Percentiles rank a stretch among this genome's conserved stretches.
These are phyloP conservation scores for Mortierella sp. DNA, from an alignment of 371 early-diverging fungal species.

Conservation along the genomic window DNA sequence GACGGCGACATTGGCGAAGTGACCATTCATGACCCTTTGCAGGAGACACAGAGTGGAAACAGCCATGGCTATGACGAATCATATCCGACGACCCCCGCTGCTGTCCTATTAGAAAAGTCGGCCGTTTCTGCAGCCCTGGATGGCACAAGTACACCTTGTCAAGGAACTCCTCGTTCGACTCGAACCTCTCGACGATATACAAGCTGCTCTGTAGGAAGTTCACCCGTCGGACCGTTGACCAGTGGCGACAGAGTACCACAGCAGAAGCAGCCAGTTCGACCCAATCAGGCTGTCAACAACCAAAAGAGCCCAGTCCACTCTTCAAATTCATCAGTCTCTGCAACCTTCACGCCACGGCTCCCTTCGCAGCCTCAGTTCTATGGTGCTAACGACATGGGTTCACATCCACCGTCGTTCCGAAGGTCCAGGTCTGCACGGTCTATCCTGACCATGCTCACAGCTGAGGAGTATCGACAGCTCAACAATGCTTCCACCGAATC, in stretches of 20 bases:
- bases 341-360: conserved; percentile 39
- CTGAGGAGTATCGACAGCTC: conserved; percentile 19
- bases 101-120: too few species aligned
- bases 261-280: conserved; percentile 9
- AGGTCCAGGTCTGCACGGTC: conserved; percentile 3
- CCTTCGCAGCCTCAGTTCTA: conserved; percentile 35
- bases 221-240: neutral
- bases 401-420: neutral
- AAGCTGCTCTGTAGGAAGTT: conserved; percentile 5
- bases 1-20: neutral
- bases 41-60: neutral
- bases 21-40: neutral
- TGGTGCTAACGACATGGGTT: neutral
- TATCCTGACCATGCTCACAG: conserved; percentile 12
- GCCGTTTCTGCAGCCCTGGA: too few species aligned
- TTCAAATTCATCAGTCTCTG: conserved; percentile 34
- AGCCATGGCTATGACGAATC: neutral
- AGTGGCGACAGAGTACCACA: neutral
- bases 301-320: conserved; percentile 31
- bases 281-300: neutral
- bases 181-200: neutral
- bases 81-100: neutral
- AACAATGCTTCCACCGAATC: neutral
- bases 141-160: neutral
- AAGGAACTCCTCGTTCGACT: neutral